A percentile compares a stretch with the other conserved stretches of the same genome.
Conservation (phyloP, 2,329 filamentous ascomycete genomes). For the Lachnellula occidentalis region DNA sequence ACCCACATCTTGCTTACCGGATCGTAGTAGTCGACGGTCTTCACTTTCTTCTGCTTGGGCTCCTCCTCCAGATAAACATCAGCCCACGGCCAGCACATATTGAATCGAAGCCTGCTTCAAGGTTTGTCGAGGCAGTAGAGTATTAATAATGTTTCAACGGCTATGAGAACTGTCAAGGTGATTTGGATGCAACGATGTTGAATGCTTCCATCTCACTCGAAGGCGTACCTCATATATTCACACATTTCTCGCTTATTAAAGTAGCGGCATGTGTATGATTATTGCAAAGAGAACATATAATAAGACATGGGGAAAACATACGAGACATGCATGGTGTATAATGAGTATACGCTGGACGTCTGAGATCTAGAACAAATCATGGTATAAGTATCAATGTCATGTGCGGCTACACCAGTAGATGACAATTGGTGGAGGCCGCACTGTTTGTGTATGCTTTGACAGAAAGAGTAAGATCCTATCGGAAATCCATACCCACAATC, state of each 20-base stretch:
- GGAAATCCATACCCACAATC: not conserved
- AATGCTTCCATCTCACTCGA: no score
- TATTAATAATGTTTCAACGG: not conserved
- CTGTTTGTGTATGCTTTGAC: not conserved
- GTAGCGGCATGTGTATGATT: not conserved
- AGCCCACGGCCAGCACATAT: slow-evolving; percentile 21
- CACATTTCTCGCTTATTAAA: no score
- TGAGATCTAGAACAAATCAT: not conserved
- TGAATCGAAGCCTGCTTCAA: slow-evolving; percentile 11
- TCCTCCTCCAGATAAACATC: slow-evolving; percentile 24
- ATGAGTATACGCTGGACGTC: not conserved
- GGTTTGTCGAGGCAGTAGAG: not conserved
- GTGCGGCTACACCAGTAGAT: not conserved
- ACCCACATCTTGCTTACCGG: slow-evolving; percentile 13
- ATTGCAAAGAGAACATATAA: not conserved
- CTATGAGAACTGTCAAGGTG: not conserved
- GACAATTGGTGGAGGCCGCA: not conserved
- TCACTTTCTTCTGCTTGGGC: slow-evolving; percentile 11
- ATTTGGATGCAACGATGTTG: no score
- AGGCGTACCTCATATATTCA: no score
- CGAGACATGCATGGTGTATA: not conserved
- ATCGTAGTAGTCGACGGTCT: slow-evolving; percentile 16
- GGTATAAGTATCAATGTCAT: not conserved
- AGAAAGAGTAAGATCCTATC: not conserved
- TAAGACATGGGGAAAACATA: not conserved